A percentile compares a stretch with the other conserved stretches of the same genome.
Evolutionary conservation across 2,329 filamentous ascomycete species (phyloP).

Genomic region (Sporothrix luriei): DNA sequence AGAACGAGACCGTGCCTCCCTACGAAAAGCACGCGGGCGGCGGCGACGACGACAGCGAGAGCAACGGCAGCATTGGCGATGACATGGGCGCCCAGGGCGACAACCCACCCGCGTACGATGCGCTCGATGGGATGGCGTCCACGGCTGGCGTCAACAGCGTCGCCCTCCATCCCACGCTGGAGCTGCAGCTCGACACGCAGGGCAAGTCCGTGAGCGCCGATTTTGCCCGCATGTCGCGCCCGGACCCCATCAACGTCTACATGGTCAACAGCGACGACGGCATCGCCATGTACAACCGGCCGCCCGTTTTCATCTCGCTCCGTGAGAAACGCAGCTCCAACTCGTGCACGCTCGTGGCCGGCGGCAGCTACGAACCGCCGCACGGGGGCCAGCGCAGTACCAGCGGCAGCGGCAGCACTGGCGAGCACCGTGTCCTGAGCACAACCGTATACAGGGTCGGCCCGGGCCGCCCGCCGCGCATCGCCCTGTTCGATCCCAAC

Average conservation of each 20-base stretch:
- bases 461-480: constrained; percentile 54
- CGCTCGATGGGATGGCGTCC: constrained; percentile 32
- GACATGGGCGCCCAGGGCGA: background rate
- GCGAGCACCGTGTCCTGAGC: constrained; percentile 45
- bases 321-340: constrained; percentile 53
- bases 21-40: background rate
- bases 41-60: too few species aligned
- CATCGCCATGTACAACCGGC: background rate
- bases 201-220: constrained; percentile 51
- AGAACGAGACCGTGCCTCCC: background rate
- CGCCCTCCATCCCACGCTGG: constrained; percentile 38
- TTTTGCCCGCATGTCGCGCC: constrained; percentile 44
- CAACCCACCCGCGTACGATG: constrained; percentile 35
- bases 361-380: constrained; percentile 40
- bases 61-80: background rate
- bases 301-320: constrained; percentile 52
- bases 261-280: constrained; percentile 42
- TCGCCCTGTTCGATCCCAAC: constrained; percentile 42
- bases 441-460: constrained; percentile 61
- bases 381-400: background rate
- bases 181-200: constrained; percentile 53
- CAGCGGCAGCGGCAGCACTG: background rate
- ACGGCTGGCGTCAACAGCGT: constrained; percentile 31
- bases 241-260: constrained; percentile 50
- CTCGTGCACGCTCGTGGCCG: constrained; percentile 52